Base-by-base conservation (phyloP, 1,284 basidiomycete genomes). In the Pseudozyma sp. region DNA sequence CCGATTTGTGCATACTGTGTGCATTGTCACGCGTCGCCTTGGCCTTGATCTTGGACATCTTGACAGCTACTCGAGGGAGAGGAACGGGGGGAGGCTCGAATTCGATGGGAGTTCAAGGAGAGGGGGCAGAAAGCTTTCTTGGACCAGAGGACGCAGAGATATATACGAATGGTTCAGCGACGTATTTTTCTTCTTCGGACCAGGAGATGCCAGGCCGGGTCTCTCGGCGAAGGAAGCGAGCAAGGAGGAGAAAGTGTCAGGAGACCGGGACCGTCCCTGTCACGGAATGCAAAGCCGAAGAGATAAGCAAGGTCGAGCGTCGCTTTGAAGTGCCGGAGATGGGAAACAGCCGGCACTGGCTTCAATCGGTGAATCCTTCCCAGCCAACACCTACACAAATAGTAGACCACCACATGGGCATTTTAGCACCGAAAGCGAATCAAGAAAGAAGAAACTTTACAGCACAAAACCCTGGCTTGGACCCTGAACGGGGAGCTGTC, bases 1-100 rank as follows among this genome's bases (percentile, higher is more conserved):
- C 43, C 13, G 38, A 38, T 14, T 52, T 45, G 52, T 71, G 63
- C 62, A 71, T 66, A 25, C 38, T 56, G 45, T 64, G 67, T 21
- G 47, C 21, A 5, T 48, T 44, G 18, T 70, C 67, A 5, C 67
- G 67, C 16, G 40, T 40, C 14, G 18, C 11, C 42, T 63, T 55
- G 53, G 50, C 45, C 44, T 57, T 57, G 25, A 43, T 31, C 48
- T 51, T 50, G n/a, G 56, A 16, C 35, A 47, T 45, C 42, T 44
- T 49, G 5, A 38, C 31, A 13, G 56, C 36, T 52, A 70, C 56
- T 4, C n/a, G 16, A 31, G 13, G 38, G 31, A 50, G 9, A 16
- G 25, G 34, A 21, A n/a, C 2, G 25, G 31, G n/a, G 9, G 47
- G 16, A 25, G 14, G 25, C 31, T 5, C 34, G 25, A 31, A 3